Evolutionary conservation across 2,329 filamentous ascomycete species (phyloP), one percentile per base, ranked within the genome.

Genomic region (Colletotrichum plurivorum): DNA sequence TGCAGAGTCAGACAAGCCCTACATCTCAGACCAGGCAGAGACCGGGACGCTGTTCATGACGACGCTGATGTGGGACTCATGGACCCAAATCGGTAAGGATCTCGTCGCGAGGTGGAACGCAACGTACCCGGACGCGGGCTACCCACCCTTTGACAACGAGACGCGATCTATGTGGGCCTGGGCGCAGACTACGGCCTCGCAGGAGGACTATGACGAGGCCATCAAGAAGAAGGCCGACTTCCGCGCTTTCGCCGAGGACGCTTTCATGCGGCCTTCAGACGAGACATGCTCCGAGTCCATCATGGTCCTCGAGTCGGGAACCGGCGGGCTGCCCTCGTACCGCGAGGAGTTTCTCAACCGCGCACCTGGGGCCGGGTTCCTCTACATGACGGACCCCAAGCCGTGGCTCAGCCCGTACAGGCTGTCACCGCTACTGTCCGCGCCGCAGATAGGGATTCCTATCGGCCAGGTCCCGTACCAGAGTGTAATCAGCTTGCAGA

Each of bases 271-370:
- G 13, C 49, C 49, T 5, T 52, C 49, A 22, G 49, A 52, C 5
- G 49, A 52, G 49, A 52, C 54, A 22, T 65, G 62, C 62, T 65
- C 53, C 39, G 62, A 65, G 20, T 27, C 51, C n/a, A 65, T 65
- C 43, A 55, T 65, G 62, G 46, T 65, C 16, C 36, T 65, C 13
- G 62, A 65, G 51, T 58, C 55, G 13, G 62, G 62, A 22, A 58
- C 62, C 2, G 62, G 53, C 41, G 62, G 53, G 4, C 41, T 65
- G 43, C 62, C 52, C 20, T 65, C 62, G 22, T 65, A 65, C 22
- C 62, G 62, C 22, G 62, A 65, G 27, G 51, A 65, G 62, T 45
- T 45, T 7, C 43, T 65, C 25, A 65, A 65, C 43, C 18, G 51
- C 16, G 36, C 13, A 22, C 62, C 62, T 5, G 62, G 62, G 18